Evolutionary conservation across 2,329 filamentous ascomycete species (phyloP), one percentile per base, ranked within the genome.

Genomic region (Diaporthe eres): DNA sequence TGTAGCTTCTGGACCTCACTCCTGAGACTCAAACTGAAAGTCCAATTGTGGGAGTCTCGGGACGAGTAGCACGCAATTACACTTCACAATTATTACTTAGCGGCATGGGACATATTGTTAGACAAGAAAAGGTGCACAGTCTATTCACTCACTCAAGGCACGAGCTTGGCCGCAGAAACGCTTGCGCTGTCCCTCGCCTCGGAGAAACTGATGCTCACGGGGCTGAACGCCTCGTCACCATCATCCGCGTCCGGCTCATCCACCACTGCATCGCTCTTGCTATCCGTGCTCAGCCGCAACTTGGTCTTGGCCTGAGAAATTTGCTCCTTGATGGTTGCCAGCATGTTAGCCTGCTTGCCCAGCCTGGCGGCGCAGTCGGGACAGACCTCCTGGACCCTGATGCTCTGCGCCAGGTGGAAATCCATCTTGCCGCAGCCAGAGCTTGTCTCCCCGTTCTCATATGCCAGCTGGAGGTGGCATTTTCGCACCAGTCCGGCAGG

Each of bases 391-490:
- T 76, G 67, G 10, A 80, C 58, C 22, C 73, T 77, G 39, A 77
- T 34, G 22, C 78, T 78, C 34, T 74, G 57, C 51, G 75, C 72
- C 4, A 70, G 74, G 70, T 79, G 78, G 19, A 78, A 75, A 76
- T 76, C 78, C 71, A 77, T 74, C 13, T 72, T 55, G 2, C 65
- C 68, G 70, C 81, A 81, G 3, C 77, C 79, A 5, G 73, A 60
- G 15, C 73, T 37, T 17, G 28, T 34, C 42, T 78, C 58, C 19
- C 77, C 77, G 37, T 70, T 72, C 17, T 78, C 49, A 25, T 78
- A 80, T 31, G 74, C 74, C 34, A 71, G 31, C 37, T 80, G 78
- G 3, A 71, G 34, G 22, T 67, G 42, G 74, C 79, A 80, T 39
- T 77, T 76, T 22, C 72, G 60, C 19, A 72, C 73, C 13, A 77